A percentile compares a stretch with the other conserved stretches of the same genome.
phyloP scores from a whole-genome alignment of 805 yeast species.

The Starmera quercuum region DNA sequence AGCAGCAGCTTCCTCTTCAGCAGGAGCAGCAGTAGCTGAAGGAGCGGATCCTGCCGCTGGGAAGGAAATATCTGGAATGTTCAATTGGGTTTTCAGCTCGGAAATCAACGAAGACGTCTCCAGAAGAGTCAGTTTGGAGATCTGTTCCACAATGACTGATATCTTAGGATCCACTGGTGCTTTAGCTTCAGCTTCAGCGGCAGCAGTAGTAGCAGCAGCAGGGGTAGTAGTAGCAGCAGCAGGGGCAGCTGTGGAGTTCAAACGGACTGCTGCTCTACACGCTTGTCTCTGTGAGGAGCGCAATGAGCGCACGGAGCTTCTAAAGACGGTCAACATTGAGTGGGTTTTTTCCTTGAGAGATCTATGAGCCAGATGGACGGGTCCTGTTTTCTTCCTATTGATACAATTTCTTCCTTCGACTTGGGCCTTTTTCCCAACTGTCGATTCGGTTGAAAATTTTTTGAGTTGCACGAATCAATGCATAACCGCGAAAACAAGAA shows the following conservation, averaged over 20 bases:
- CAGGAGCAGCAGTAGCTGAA: conserved; percentile 57
- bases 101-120: conserved; percentile 86
- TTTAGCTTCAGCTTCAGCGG: conserved; percentile 28
- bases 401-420: too few relatives aligned
- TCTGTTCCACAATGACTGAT: conserved; percentile 78
- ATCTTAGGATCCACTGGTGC: conserved; percentile 83
- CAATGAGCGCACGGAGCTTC: conserved; percentile 14
- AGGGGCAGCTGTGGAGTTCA: conserved; percentile 33
- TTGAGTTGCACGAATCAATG: too few relatives aligned
- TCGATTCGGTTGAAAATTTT: too few relatives aligned
- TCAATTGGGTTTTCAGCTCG: conserved; percentile 73
- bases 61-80: conserved; percentile 89
- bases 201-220: conserved; percentile 43
- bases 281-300: too few relatives aligned
- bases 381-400: too few relatives aligned
- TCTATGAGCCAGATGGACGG: too few relatives aligned
- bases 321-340: too few relatives aligned
- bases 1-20: conserved; percentile 66
- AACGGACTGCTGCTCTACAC: conserved; percentile 18
- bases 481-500: too few relatives aligned
- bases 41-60: conserved; percentile 63
- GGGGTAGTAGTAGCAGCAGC: conserved; percentile 36
- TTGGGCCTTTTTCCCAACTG: too few relatives aligned
- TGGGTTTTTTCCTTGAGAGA: too few relatives aligned
- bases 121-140: conserved; percentile 80